phyloP scores from a whole-genome alignment of 441 rosid species.

The Erodium trifolium region DNA sequence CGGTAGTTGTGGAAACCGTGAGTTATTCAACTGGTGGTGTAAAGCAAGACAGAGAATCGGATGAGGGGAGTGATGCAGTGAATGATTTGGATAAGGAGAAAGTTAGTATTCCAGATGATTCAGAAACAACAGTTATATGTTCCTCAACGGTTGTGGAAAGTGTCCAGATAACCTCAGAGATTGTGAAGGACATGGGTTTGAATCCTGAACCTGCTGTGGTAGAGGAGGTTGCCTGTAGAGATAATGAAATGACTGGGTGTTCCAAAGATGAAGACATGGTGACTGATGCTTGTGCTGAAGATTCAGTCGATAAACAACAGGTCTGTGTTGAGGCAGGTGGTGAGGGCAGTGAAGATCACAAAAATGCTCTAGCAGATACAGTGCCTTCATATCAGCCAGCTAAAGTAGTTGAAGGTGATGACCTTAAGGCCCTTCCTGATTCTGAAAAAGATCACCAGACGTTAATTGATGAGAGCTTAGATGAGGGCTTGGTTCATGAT shows the following conservation, averaged over 20 bases:
- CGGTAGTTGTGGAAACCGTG: too few relatives aligned
- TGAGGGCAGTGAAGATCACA: neutral
- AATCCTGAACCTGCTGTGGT: too few relatives aligned
- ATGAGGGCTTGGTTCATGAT: neutral
- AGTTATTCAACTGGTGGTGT: too few relatives aligned
- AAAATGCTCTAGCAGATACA: neutral
- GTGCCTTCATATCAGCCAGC: too few relatives aligned
- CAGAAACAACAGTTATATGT: neutral
- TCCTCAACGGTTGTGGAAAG: neutral
- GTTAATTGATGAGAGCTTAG: neutral
- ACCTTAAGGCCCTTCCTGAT: neutral
- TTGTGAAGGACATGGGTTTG: too few relatives aligned
- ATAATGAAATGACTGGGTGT: neutral
- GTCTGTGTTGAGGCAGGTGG: neutral
- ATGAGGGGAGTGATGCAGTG: neutral
- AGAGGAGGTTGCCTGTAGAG: neutral
- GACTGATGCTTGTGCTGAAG: neutral
- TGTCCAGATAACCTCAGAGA: neutral
- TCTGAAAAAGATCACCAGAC: neutral
- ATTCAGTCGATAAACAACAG: neutral
- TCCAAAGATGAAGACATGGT: neutral
- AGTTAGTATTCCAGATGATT: neutral
- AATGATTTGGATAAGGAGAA: neutral
- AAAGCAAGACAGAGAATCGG: conserved; percentile 10
- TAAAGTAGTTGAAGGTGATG: neutral